A percentile compares a stretch with the other conserved stretches of the same genome.
phyloP scores from a whole-genome alignment of 495 filamentous ascomycete genomes.

The Podospora comata region DNA sequence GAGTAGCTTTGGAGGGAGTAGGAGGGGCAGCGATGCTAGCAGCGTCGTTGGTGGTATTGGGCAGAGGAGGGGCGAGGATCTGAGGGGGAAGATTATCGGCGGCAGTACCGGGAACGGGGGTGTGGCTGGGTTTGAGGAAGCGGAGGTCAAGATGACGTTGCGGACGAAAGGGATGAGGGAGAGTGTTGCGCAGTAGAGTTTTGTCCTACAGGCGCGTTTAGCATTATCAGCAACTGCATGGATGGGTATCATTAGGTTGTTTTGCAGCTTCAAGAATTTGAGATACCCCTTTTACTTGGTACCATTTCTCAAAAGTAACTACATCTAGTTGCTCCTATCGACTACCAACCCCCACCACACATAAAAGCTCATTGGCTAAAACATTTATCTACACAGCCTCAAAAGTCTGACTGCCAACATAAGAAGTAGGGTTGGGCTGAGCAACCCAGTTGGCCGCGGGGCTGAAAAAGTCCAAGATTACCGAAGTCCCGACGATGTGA shows the following conservation, averaged over 20 bases:
- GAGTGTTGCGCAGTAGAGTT: constrained; percentile 33
- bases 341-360: background rate
- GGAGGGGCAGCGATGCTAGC: constrained; percentile 49
- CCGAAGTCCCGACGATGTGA: background rate
- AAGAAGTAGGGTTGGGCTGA: background rate
- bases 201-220: background rate
- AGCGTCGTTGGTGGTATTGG: constrained; percentile 27
- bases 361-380: too few relatives aligned
- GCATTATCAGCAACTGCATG: background rate
- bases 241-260: background rate
- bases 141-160: constrained; percentile 37
- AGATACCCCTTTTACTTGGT: constrained; percentile 1
- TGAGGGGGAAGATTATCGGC: constrained; percentile 32
- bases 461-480: constrained; percentile 5
- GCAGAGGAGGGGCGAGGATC: constrained; percentile 37
- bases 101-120: constrained; percentile 9
- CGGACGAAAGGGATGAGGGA: constrained; percentile 49
- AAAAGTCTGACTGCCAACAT: constrained; percentile 3
- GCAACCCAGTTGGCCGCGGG: background rate
- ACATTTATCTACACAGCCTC: background rate
- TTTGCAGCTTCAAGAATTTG: background rate
- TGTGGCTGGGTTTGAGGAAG: constrained; percentile 35
- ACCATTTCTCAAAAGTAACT: too few relatives aligned
- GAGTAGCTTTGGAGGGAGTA: constrained; percentile 41
- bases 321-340: background rate